Evolutionary conservation across 2,329 filamentous ascomycete species (phyloP).

Genomic region (Zymoseptoria tritici): DNA sequence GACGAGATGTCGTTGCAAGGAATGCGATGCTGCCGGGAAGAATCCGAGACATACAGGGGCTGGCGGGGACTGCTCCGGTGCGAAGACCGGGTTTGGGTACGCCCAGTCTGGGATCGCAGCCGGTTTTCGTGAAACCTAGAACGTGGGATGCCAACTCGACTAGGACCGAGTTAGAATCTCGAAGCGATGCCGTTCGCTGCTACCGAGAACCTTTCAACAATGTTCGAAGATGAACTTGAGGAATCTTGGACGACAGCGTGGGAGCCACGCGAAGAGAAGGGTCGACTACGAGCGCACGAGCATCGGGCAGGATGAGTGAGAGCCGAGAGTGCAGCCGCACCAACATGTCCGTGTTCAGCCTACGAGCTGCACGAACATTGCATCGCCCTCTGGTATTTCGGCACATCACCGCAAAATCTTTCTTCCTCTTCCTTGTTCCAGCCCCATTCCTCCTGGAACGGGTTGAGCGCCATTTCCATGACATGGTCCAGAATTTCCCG

Average conservation of each 20-base stretch:
- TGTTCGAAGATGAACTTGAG: too few species aligned
- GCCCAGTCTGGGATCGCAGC: not conserved
- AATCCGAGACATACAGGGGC: not conserved
- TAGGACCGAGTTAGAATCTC: too few species aligned
- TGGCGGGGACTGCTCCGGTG: not conserved
- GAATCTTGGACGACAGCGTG: not conserved
- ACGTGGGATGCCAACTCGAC: too few species aligned
- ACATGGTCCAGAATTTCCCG: conserved; percentile 67
- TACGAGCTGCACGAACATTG: conserved; percentile 95
- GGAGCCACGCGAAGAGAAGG: too few species aligned
- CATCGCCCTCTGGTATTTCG: conserved; percentile 66
- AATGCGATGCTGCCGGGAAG: not conserved
- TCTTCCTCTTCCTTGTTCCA: conserved; percentile 65
- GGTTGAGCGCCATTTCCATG: conserved; percentile 75
- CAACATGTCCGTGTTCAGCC: not conserved
- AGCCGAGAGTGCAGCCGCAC: not conserved
- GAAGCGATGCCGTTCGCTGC: too few species aligned
- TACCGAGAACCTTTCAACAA: too few species aligned
- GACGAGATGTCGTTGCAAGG: not conserved
- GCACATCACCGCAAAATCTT: conserved; percentile 79
- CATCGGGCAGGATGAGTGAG: not conserved
- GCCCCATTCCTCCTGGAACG: conserved; percentile 74
- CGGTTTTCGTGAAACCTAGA: not conserved
- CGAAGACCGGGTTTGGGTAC: not conserved
- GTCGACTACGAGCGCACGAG: not conserved